Base-by-base conservation (phyloP, 1,139 yeast species). In the Tardiomyces depauwii region DNA sequence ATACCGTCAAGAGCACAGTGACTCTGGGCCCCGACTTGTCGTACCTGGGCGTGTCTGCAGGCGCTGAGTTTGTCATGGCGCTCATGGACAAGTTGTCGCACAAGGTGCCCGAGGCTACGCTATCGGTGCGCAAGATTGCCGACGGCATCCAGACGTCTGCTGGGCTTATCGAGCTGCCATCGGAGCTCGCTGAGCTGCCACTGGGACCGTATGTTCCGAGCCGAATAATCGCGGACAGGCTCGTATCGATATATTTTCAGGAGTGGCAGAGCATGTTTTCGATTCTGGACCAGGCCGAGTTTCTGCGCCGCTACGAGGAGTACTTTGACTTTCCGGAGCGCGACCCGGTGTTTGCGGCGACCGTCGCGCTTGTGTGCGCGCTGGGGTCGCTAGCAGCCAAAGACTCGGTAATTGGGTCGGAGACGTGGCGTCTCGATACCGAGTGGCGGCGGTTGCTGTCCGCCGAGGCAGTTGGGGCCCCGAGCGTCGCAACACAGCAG, bases 261-360 rank as follows among this genome's bases (percentile, higher is more conserved):
- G 83, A 82, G 51, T 88, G 96, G 95, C 82, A 86, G 33, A 72
- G 74, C 41, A 65, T 77, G 14, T 70, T 82, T 40, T 93, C 95
- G 0, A 71, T 85, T 11, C 60, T 87, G 45, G 85, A 84, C 60
- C 78, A 79, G 55, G 74, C 75, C 43, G 70, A 76, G 4, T 86
- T 86, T 56, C 67, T 82, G 77, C 53, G 86, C 83, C 56, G 42
- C n/a, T 43, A 43, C 32, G 42, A 46, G 23, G 46, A 33, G 18
- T 18, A 11, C 16, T 41, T 38, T 21, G 42, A 38, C 14, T 27
- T 38, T 16, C 39, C 28, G 9, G 42, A 40, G 44, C 54, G 55
- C 43, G 47, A 52, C 50, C 62, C 60, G 57, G 54, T 55, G 58
- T 62, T 64, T 41, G 73, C 73, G 51, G 70, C 72, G 28, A 59